Conservation (phyloP, 2,329 filamentous ascomycete species). For the Pseudogymnoascus sp. region DNA sequence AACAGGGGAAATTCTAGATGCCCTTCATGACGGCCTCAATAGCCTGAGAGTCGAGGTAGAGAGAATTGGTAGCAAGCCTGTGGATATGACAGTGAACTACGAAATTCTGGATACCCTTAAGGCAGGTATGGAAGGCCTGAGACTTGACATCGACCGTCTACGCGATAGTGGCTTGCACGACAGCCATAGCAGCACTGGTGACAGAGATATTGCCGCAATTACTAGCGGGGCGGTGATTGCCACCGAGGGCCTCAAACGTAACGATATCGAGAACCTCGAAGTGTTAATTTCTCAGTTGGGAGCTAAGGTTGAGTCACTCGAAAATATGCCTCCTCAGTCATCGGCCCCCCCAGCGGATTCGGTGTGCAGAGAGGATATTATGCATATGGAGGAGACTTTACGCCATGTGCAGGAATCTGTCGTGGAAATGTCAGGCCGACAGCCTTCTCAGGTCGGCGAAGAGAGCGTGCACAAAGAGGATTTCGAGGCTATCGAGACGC, state of each 20-base stretch:
- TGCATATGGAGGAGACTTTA: constrained; percentile 46
- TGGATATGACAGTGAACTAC: constrained; percentile 75
- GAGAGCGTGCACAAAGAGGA: constrained; percentile 69
- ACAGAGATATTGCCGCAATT: constrained; percentile 41
- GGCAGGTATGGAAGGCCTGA: constrained; percentile 67
- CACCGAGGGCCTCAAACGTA: constrained; percentile 49
- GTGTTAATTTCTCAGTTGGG: constrained; percentile 72
- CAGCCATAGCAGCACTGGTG: constrained; percentile 29
- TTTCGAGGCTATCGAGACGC: constrained; percentile 80
- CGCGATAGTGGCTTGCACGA: constrained; percentile 44
- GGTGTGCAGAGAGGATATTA: constrained; percentile 46
- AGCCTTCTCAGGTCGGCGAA: constrained; percentile 22
- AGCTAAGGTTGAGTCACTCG: constrained; percentile 74
- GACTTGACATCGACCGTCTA: constrained; percentile 68
- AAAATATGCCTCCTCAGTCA: constrained; percentile 42
- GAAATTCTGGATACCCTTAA: constrained; percentile 85
- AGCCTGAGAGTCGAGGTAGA: constrained; percentile 72
- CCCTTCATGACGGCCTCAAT: constrained; percentile 79
- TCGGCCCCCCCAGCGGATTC: constrained; percentile 33
- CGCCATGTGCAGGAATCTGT: constrained; percentile 50
- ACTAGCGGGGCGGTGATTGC: constrained; percentile 44
- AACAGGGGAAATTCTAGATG: constrained; percentile 81
- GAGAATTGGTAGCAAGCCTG: constrained; percentile 65
- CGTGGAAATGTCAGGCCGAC: constrained; percentile 40
- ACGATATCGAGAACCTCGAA: constrained; percentile 81